Base-by-base conservation (phyloP, 2,329 filamentous ascomycete species). In the Beauveria medogensis region DNA sequence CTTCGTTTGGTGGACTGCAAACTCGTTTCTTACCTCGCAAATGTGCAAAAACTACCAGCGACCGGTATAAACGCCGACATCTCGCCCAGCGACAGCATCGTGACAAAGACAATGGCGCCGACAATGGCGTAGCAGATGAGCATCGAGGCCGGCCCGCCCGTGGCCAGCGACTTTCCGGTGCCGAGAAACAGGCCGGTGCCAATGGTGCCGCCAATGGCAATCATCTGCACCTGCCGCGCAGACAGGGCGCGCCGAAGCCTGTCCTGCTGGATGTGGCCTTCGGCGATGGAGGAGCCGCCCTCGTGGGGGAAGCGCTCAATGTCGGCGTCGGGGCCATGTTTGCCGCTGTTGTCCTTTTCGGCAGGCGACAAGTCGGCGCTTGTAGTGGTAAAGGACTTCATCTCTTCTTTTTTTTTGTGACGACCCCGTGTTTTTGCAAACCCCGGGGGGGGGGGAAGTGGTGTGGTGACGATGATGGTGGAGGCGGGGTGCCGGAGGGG, bases 181-280 rank as follows among this genome's bases (percentile, higher is more conserved):
- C 84, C 84, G 6, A 88, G 74, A 64, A 87, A 87, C 4, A 87
- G 71, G 3, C 84, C 84, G 0, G 84, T 86, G 9, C 82, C 82
- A 52, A 84, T 84, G 1, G 80, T 84, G 41, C 81, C 81, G 22
- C 80, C 81, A 54, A 84, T 82, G 48, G 85, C 85, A 63, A 88
- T 85, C 83, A 88, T 87, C 72, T 87, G 84, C 12, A 87, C 82
- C 69, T 87, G 85, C n/a, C 84, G 80, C 18, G 82, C 71, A 2
- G 81, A 83, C 14, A 87, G 75, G 47, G 81, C 78, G 5, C 84
- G 80, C 22, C 76, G 76, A 12, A 87, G 74, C 58, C 73, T 74
- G 65, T 84, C 80, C 2, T 75, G 69, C 52, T 68, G 67, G 43
- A 67, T 64, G 24, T 54, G 51, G 55, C 61, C 64, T 53, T 65